Percentiles rank a stretch among this genome's conserved stretches.
Conservation (phyloP, 2,329 filamentous ascomycete genomes). For the Chaetomiaceae sp. region DNA sequence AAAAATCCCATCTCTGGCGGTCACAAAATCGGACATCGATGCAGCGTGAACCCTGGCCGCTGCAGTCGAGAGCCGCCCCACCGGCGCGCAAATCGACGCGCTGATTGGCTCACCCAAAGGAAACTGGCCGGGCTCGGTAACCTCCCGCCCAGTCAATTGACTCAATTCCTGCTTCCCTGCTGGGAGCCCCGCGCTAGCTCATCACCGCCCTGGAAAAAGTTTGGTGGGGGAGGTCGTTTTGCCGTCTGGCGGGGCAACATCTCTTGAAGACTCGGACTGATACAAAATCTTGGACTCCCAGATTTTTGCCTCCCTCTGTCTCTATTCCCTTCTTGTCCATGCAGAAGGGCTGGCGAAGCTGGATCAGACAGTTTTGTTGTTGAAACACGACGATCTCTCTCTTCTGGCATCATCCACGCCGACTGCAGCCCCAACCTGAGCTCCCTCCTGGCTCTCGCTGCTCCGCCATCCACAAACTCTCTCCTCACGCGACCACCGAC, state of each 20-base stretch:
- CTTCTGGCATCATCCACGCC: slow-evolving; percentile 16
- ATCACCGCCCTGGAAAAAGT: slow-evolving; percentile 15
- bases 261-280: not conserved
- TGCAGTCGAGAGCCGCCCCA: slow-evolving; percentile 9
- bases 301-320: slow-evolving; percentile 10
- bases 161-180: not conserved
- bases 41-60: slow-evolving; percentile 9
- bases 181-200: slow-evolving; percentile 15
- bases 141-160: not conserved
- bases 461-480: not conserved
- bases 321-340: slow-evolving; percentile 10
- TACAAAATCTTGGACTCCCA: slow-evolving; percentile 17
- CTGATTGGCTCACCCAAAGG: slow-evolving; percentile 21
- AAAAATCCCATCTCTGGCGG: slow-evolving; percentile 19
- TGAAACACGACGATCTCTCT: slow-evolving; percentile 14
- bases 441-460: not conserved
- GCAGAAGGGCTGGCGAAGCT: slow-evolving; percentile 23
- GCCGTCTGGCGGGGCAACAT: slow-evolving; percentile 18
- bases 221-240: slow-evolving; percentile 11
- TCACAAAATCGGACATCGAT: slow-evolving; percentile 3
- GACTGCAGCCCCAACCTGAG: not conserved
- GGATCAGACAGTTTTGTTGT: slow-evolving; percentile 20
- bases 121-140: not conserved
- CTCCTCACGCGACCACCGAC: not conserved
- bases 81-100: not conserved